Conservation (phyloP, 2,329 filamentous ascomycete genomes). For the Grosmannia serpens region DNA sequence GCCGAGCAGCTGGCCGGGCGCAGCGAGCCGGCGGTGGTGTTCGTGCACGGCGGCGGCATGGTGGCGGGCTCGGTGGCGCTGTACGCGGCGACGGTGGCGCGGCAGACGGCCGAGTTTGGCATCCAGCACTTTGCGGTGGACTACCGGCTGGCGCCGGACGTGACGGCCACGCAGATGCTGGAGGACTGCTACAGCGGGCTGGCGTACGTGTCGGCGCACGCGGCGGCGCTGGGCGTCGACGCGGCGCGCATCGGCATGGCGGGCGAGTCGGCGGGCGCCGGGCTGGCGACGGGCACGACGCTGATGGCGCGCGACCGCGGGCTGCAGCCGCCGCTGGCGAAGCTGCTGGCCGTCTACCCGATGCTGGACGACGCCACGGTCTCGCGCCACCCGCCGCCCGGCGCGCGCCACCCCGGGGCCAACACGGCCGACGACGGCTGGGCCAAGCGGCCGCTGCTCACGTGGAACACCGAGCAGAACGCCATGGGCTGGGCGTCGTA, state of each 20-base stretch:
- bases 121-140: slow-evolving; percentile 25
- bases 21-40: slow-evolving; percentile 6
- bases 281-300: slow-evolving; percentile 16
- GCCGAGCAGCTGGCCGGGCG: no score
- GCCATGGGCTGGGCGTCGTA: no score
- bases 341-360: slow-evolving; percentile 23
- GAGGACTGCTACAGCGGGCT: slow-evolving; percentile 25
- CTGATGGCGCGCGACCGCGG: slow-evolving; percentile 28
- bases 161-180: slow-evolving; percentile 30
- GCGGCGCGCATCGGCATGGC: slow-evolving; percentile 14
- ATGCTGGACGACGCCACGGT: slow-evolving; percentile 24
- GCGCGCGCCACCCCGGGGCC: no score
- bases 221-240: slow-evolving; percentile 14
- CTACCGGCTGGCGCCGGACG: slow-evolving; percentile 38
- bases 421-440: no score
- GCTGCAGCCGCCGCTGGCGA: slow-evolving; percentile 19
- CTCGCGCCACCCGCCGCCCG: no score
- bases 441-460: no score
- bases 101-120: background rate
- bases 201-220: slow-evolving; percentile 22
- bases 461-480: no score
- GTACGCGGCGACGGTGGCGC: slow-evolving; percentile 9
- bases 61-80: slow-evolving; percentile 13
- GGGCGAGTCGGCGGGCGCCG: slow-evolving; percentile 18
- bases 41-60: slow-evolving; percentile 19